These are phyloP conservation scores for Myotisia sp. DNA, from an alignment of 2,329 filamentous ascomycete species.

Conservation along the genomic window DNA sequence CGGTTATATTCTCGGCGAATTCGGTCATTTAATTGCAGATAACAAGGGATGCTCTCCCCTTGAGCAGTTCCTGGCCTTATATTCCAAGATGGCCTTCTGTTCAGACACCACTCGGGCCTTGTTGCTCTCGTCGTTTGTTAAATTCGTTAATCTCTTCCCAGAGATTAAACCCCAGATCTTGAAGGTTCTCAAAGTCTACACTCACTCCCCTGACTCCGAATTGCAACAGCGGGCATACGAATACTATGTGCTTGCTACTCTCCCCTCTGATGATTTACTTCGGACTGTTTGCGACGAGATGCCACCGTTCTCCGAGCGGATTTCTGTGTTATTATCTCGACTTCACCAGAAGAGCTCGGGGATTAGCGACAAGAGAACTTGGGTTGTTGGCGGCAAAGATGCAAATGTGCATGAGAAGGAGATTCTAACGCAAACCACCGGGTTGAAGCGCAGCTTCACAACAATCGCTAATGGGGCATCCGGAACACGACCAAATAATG, in stretches of 20 bases:
- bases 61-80: slow-evolving; percentile 87
- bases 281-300: slow-evolving; percentile 95
- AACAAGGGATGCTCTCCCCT: slow-evolving; percentile 86
- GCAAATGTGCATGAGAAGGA: slow-evolving; percentile 72
- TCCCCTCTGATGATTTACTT: slow-evolving; percentile 79
- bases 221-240: slow-evolving; percentile 93
- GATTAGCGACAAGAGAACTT: slow-evolving; percentile 88
- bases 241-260: slow-evolving; percentile 70
- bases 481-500: slow-evolving; percentile 21
- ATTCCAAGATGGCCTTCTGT: slow-evolving; percentile 75
- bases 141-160: slow-evolving; percentile 95
- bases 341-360: slow-evolving; percentile 89
- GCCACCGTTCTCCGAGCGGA: slow-evolving; percentile 91
- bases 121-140: slow-evolving; percentile 88
- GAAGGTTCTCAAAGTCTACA: slow-evolving; percentile 80
- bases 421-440: slow-evolving; percentile 63
- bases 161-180: slow-evolving; percentile 95
- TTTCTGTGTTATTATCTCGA: slow-evolving; percentile 79
- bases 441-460: slow-evolving; percentile 74
- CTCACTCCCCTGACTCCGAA: slow-evolving; percentile 86
- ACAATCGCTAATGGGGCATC: slow-evolving; percentile 34
- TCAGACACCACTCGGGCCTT: slow-evolving; percentile 84
- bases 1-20: slow-evolving; percentile 88
- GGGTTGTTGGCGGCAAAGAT: slow-evolving; percentile 94
- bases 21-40: slow-evolving; percentile 91